Conservation (phyloP, 2,329 filamentous ascomycete genomes). For the Beauveria medogensis region DNA sequence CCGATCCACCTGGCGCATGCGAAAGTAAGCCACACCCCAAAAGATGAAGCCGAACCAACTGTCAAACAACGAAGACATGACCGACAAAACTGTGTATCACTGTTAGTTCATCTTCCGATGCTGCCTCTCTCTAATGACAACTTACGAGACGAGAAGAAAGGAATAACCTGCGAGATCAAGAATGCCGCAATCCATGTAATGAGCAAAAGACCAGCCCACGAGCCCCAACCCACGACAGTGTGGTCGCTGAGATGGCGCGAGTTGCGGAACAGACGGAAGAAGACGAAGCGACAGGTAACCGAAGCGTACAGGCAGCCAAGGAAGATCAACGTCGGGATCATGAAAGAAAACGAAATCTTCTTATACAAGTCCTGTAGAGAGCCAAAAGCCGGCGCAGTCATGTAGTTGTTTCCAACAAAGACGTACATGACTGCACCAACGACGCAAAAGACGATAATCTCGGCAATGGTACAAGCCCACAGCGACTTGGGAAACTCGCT, state of each 20-base stretch:
- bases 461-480: constrained; percentile 81
- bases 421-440: constrained; percentile 76
- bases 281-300: constrained; percentile 81
- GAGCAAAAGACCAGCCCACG: constrained; percentile 66
- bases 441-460: constrained; percentile 77
- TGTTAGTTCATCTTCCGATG: neutral
- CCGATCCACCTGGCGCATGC: constrained; percentile 60
- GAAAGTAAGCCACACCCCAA: constrained; percentile 75
- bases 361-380: constrained; percentile 72
- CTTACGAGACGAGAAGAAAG: constrained; percentile 75
- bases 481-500: constrained; percentile 88
- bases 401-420: constrained; percentile 78
- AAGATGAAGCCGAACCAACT: constrained; percentile 95
- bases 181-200: constrained; percentile 79
- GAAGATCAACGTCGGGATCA: constrained; percentile 92
- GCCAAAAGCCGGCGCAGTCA: constrained; percentile 79
- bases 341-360: constrained; percentile 87
- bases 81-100: constrained; percentile 45
- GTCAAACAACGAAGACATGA: constrained; percentile 85
- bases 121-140: constrained; percentile 2
- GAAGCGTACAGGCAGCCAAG: constrained; percentile 85
- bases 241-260: constrained; percentile 74
- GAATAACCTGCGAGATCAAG: constrained; percentile 86
- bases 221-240: constrained; percentile 71
- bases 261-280: constrained; percentile 79